phyloP scores from a whole-genome alignment of 2,329 filamentous ascomycete species.

The Penicillium sp. region DNA sequence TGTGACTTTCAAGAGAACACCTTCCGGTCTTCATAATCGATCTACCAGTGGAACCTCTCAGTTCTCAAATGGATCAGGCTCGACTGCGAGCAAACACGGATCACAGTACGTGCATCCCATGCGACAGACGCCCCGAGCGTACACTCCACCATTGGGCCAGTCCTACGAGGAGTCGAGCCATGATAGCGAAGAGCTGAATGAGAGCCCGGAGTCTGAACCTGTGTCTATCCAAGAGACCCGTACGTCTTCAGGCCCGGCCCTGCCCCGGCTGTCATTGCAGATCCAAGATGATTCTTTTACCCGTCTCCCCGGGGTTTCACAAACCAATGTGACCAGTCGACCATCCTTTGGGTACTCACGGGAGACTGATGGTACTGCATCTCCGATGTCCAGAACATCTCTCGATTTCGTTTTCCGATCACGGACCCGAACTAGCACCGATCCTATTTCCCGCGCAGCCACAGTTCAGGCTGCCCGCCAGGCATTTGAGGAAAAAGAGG shows the following conservation, averaged over 20 bases:
- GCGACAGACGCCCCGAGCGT: constrained; percentile 54
- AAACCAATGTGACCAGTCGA: constrained; percentile 51
- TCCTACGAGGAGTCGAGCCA: constrained; percentile 50
- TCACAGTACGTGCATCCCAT: constrained; percentile 55
- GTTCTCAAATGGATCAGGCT: constrained; percentile 46
- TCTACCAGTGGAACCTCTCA: constrained; percentile 56
- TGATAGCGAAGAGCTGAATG: constrained; percentile 44
- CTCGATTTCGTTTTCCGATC: constrained; percentile 56
- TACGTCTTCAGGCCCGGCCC: constrained; percentile 29
- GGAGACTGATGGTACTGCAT: constrained; percentile 51
- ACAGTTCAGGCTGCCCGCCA: constrained; percentile 55
- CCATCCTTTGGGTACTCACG: constrained; percentile 47
- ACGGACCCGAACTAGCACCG: constrained; percentile 48
- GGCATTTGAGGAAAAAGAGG: constrained; percentile 59
- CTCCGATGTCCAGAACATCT: constrained; percentile 54
- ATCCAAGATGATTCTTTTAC: constrained; percentile 43
- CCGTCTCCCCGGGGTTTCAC: constrained; percentile 49
- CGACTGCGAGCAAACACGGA: constrained; percentile 48
- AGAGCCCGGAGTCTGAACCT: constrained; percentile 46
- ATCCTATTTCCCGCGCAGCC: constrained; percentile 54
- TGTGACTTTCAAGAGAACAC: constrained; percentile 37
- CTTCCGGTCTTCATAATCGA: constrained; percentile 47
- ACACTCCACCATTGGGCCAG: constrained; percentile 51
- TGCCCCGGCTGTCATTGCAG: constrained; percentile 34
- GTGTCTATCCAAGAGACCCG: constrained; percentile 17